Base-by-base conservation (phyloP, 768 basidiomycete genomes). In the Boletus insuetus region DNA sequence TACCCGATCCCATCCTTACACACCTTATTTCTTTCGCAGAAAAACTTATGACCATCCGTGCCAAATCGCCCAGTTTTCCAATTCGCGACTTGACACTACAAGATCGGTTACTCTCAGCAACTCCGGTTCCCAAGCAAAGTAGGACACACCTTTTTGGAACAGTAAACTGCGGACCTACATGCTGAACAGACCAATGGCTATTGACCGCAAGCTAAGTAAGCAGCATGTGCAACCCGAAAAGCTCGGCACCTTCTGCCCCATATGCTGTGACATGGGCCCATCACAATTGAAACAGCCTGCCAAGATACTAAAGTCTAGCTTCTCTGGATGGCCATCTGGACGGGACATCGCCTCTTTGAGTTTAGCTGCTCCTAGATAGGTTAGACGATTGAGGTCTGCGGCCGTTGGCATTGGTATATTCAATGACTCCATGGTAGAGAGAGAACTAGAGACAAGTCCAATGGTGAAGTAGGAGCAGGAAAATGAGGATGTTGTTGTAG, bases 21-120 rank as follows among this genome's bases (percentile, higher is more conserved):
- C 32, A 70, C 72, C 65, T 67, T 71, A 51, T 76, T 75, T 48
- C 63, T 66, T 32, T 66, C 56, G 49, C 74, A 75, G 32, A 74
- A 65, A 29, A 55, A 29, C 43, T 73, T 74, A 50, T 73, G 73
- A 37, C 65, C 67, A 55, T 65, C 57, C 6, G 67, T 58, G 17
- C 71, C 65, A 17, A 67, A 49, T 17, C 58, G 63, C 32, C 69
- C 68, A 17, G 9, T 32, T 50, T 71, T 75, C 74, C 75, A 76
- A 49, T 71, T 60, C 17, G 64, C 61, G n/a, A 61, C 52, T 55
- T 75, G 74, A 54, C 73, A 75, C 73, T 74, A 43, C 12, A 44
- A 20, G 37, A 56, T 35, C 24, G 45, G 14, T 12, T 48, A 29
- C 2, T 39, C 41, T 58, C 35, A 51, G 58, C 41, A 55, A 40